Evolutionary conservation across 768 basidiomycete species (phyloP), one percentile per base, ranked within the genome.

Genomic region (Kwoniella pini): DNA sequence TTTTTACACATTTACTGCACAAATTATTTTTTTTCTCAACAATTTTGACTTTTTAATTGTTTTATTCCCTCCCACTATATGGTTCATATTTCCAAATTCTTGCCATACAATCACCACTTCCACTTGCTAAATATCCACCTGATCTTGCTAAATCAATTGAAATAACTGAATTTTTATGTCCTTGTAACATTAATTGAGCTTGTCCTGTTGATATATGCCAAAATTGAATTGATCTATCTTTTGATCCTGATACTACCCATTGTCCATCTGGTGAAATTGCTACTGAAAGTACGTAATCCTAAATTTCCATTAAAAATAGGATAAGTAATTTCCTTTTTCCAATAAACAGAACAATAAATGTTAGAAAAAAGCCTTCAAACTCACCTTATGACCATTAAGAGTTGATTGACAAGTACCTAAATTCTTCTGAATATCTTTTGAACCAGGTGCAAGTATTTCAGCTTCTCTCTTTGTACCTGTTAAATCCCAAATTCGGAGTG

Each of bases 171-270:
- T 88, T 88, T 79, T 87, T 82, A 72, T 79, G 83, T 55, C 88
- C 87, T 76, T 97, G 94, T 30, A 99, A 82, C 88, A 95, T 91
- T 71, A 90, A 88, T 77, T 98, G 94, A 70, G 92, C 88, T 40
- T 86, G 84, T 39, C 85, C 87, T 12, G 83, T 83, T 87, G 90
- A 91, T 76, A 95, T 92, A 77, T 94, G 91, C 75, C 74, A 79
- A 68, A 79, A 79, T 62, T 79, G 79, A 56, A 99, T 93, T 0
- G 91, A 89, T 12, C 96, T 88, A 77, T 99, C 96, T 80, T 97
- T 97, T 33, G 87, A 88, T 52, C 96, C 95, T 11, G 91, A 93
- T 11, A 96, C 94, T 68, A 98, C 88, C 90, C 92, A 88, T 66
- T 90, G 86, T 3, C 90, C 91, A 78, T 97, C 94, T 64, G 91